Base-by-base conservation (phyloP, 192 early-diverging fungal species). In the Entophlyctis luteolus region DNA sequence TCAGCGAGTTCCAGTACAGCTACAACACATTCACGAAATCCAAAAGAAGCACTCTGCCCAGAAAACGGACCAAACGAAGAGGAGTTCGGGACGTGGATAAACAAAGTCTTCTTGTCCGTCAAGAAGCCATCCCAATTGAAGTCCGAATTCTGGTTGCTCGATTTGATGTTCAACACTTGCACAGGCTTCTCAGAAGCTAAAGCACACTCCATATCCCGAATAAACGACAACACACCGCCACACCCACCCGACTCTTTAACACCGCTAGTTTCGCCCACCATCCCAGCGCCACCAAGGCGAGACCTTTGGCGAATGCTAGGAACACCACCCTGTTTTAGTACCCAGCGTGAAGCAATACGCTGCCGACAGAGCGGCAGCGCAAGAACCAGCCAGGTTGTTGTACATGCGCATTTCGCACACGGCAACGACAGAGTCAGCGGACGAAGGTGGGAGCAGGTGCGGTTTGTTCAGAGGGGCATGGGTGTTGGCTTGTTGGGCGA, bases 1-100 rank as follows among this genome's bases (percentile, higher is more conserved):
- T 72, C 71, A 37, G 71, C 71, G n/a, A 72, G 48, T 50, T 72
- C 71, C 42, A 72, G 47, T 23, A 72, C 71, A 12, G 65, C 67
- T 14, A 62, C 71, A 8, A 72, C 65, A 48, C 71, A 58, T 48
- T 72, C 71, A 23, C 67, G 55, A 34, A 72, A 72, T 46, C 71
- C 71, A 59, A 72, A 68, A 31, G 14, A 22, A 35, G 33, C 14
- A 34, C 12, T 12, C 18, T 6, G 4, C 47, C 35, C 29, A 5
- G 22, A 3, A 20, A 47, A 29, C 6, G 39, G 8, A n/a, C 37
- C 45, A 27, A 57, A 48, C 20, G 50, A 47, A 1, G 33, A 28
- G 33, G 37, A 14, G 28, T 12, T 47, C 22, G 66, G 71, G 3
- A 72, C 71, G 8, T 58, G 48, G 28, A 72, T 46, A 42, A 72